Evolutionary conservation across 805 yeast species (phyloP).

Genomic region (Candida easanensis): DNA sequence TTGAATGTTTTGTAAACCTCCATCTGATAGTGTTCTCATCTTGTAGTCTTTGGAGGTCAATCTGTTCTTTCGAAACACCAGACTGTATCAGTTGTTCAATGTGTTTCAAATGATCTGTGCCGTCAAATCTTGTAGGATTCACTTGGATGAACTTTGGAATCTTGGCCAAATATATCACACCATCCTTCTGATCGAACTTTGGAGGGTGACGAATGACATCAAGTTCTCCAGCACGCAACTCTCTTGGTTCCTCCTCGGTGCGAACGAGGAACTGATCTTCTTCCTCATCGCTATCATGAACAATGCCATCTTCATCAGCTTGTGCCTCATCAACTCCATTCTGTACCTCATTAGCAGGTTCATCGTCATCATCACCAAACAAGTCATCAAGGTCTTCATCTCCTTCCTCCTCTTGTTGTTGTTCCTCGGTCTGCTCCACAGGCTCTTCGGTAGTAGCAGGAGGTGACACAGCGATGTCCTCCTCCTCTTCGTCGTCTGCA

Average conservation of each 20-base stretch:
- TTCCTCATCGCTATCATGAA: conserved; percentile 27
- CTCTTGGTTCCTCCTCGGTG: conserved; percentile 14
- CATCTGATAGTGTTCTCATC: conserved; percentile 90
- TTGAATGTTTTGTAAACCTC: conserved; percentile 75
- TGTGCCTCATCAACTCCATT: conserved; percentile 1
- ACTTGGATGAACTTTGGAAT: conserved; percentile 81
- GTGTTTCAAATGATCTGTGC: conserved; percentile 56
- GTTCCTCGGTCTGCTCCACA: conserved; percentile 4
- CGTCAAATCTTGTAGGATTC: conserved; percentile 86
- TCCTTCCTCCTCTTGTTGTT: conserved; percentile 16
- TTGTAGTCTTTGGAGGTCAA: conserved; percentile 59
- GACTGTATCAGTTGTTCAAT: conserved; percentile 41
- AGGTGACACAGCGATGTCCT: too few relatives aligned
- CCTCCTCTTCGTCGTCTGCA: conserved; percentile 23
- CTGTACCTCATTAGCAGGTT: conserved; percentile 1
- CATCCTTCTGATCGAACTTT: conserved; percentile 31
- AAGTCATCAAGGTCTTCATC: conserved; percentile 43
- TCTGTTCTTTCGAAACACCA: conserved; percentile 42
- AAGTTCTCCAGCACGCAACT: conserved; percentile 42
- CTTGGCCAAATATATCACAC: conserved; percentile 47
- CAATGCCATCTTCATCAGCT: conserved; percentile 16
- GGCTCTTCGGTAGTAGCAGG: too few relatives aligned
- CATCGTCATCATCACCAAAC: conserved; percentile 32
- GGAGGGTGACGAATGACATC: conserved; percentile 41
- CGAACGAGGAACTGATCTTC: conserved; percentile 26